Percentiles rank a stretch among this genome's conserved stretches.
Evolutionary conservation across 2,329 filamentous ascomycete genomes (phyloP).

Genomic region (Cryphonectria parasitica): DNA sequence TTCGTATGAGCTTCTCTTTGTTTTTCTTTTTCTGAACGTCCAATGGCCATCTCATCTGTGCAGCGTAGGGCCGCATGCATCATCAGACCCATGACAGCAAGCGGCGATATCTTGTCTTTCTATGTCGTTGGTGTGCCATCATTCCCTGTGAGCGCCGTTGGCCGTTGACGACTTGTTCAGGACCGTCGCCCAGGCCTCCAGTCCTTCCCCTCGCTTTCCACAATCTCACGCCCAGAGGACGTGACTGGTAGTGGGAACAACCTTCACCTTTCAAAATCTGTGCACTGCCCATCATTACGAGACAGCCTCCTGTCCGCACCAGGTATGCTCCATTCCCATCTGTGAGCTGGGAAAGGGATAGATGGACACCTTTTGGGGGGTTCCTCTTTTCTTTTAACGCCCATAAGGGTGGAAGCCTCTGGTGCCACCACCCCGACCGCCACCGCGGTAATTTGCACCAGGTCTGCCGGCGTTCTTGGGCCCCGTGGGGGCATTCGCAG

Average conservation of each 20-base stretch:
- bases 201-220: neutral
- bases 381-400: conserved; percentile 18
- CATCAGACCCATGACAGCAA: neutral
- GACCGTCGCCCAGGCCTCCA: neutral
- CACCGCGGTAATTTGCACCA: conserved; percentile 91
- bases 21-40: neutral
- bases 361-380: too few relatives aligned
- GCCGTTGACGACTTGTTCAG: neutral
- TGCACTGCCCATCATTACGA: neutral
- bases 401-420: conserved; percentile 81
- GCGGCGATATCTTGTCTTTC: neutral
- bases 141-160: neutral
- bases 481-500: conserved; percentile 87
- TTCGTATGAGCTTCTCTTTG: neutral
- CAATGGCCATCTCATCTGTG: neutral
- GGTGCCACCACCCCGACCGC: conserved; percentile 74
- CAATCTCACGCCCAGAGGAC: neutral
- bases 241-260: neutral
- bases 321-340: neutral
- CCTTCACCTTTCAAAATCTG: neutral
- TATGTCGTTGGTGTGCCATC: neutral
- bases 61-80: neutral
- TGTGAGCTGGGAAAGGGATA: neutral
- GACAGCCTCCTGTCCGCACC: neutral
- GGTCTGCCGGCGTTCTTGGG: conserved; percentile 94